Evolutionary conservation across 2,329 filamentous ascomycete species (phyloP), one percentile per base, ranked within the genome.

Genomic region (Falciphora oryzae): DNA sequence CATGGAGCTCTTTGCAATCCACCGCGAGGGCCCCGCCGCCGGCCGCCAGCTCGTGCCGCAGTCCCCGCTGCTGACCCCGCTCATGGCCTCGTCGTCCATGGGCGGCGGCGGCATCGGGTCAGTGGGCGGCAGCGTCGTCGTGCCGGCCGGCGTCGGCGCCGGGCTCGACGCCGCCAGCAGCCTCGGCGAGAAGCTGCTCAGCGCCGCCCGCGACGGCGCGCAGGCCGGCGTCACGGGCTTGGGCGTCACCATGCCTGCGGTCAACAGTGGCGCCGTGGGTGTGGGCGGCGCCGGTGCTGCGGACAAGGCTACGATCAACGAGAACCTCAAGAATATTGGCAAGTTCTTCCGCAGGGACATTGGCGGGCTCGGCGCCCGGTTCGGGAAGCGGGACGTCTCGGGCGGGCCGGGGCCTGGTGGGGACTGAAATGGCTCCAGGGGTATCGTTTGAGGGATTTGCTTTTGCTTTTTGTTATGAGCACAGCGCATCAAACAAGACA

Each of bases 301-400:
- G 64, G 81, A 85, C 64, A 87, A 89, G 71, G 86, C 85, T 10
- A 92, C 90, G 63, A 85, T 97, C 68, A 96, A 97, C 74, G 93
- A 96, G 77, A 97, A 97, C 76, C 75, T 98, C 76, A 93, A 92
- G 79, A 97, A 92, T 75, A 91, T 99, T 77, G 94, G 94, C 29
- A 97, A 96, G 77, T 97, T 98, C 78, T 98, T 98, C 80, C 88
- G 90, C 67, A 82, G 94, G 68, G 94, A 97, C 79, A 88, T 94
- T 68, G 90, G 91, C 35, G 86, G 88, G 2, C 84, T 94, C 68
- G 89, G 90, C 2, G 86, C 85, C 14, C 80, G 90, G 68, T 93
- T 93, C 74, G 90, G 90, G 60, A 88, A 85, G 76, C 76, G 84
- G 63, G 83, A 85, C 65, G 77, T 73, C 22, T 76, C 75, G 64